Evolutionary conservation across 768 basidiomycete genomes (phyloP).

Genomic region (Tylopilus subfusipes): DNA sequence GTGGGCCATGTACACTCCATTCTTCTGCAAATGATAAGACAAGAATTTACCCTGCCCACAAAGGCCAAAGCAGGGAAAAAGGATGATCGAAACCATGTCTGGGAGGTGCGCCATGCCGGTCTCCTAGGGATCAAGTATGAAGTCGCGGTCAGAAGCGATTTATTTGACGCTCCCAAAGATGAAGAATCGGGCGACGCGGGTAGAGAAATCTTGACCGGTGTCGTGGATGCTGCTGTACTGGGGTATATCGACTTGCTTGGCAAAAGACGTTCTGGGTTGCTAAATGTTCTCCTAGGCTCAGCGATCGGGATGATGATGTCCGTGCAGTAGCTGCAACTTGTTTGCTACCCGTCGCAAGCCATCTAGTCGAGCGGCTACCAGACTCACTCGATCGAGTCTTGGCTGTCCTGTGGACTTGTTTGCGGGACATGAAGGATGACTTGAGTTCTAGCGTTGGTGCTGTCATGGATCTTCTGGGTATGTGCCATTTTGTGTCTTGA

Average conservation of each 20-base stretch:
- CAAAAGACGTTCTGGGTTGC: neutral
- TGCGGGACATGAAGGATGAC: constrained; percentile 94
- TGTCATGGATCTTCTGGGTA: constrained; percentile 96
- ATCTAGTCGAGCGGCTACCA: constrained; percentile 72
- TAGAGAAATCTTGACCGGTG: constrained; percentile 63
- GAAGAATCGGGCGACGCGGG: constrained; percentile 41
- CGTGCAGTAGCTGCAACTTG: constrained; percentile 93
- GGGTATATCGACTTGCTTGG: constrained; percentile 49
- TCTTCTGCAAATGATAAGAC: constrained; percentile 90
- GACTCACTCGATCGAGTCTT: constrained; percentile 71
- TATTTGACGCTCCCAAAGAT: constrained; percentile 49
- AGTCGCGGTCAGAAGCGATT: constrained; percentile 86
- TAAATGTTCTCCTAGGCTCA: constrained; percentile 50
- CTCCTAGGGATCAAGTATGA: constrained; percentile 96
- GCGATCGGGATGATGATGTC: constrained; percentile 93
- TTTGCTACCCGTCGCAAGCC: constrained; percentile 79
- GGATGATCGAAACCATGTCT: constrained; percentile 60
- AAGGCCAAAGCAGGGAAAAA: constrained; percentile 32
- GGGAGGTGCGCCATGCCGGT: constrained; percentile 99
- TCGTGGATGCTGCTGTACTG: constrained; percentile 87
- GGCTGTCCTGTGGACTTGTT: constrained; percentile 84
- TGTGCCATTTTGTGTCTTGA: constrained; percentile 13
- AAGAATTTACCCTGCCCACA: constrained; percentile 60
- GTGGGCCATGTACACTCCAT: constrained; percentile 78
- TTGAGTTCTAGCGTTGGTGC: constrained; percentile 93